A percentile compares a stretch with the other conserved stretches of the same genome.
These are phyloP conservation scores for Globisporangium iwayamae DNA, from an alignment of 352 stramenopile genomes.

Conservation along the genomic window DNA sequence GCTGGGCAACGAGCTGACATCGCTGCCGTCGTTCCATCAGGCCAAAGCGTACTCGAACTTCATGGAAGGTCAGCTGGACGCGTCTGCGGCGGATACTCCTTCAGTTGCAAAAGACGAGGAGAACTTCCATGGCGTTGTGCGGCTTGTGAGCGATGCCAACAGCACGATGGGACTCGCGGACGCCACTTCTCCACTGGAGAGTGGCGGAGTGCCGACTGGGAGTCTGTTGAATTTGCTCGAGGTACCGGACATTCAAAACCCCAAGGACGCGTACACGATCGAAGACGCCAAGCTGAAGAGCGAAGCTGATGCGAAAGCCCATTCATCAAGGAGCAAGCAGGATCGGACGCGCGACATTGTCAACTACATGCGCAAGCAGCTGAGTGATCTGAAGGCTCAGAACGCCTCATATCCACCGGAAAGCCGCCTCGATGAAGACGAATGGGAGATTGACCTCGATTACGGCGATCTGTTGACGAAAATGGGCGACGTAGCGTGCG, in stretches of 20 bases:
- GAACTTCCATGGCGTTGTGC: slow-evolving; percentile 47
- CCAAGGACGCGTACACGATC: slow-evolving; percentile 86
- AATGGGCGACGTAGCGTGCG: slow-evolving; percentile 72
- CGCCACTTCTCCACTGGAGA: slow-evolving; percentile 13
- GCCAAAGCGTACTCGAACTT: slow-evolving; percentile 71
- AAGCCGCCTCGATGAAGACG: slow-evolving; percentile 53
- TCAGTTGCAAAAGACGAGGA: slow-evolving; percentile 43
- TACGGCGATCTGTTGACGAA: slow-evolving; percentile 68
- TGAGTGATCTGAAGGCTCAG: slow-evolving; percentile 58
- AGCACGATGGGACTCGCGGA: slow-evolving; percentile 31
- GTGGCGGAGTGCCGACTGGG: slow-evolving; percentile 6
- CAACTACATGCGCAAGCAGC: slow-evolving; percentile 77
- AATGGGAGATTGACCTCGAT: slow-evolving; percentile 89
- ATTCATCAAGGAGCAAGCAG: slow-evolving; percentile 69
- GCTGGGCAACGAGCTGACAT: slow-evolving; percentile 40
- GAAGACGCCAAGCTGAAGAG: slow-evolving; percentile 90
- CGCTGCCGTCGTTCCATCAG: slow-evolving; percentile 61
- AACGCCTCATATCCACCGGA: slow-evolving; percentile 52
- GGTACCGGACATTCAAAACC: slow-evolving; percentile 67
- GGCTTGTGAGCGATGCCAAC: slow-evolving; percentile 34
- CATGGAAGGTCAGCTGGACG: slow-evolving; percentile 45
- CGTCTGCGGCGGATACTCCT: background rate
- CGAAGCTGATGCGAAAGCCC: slow-evolving; percentile 76
- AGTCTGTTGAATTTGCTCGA: slow-evolving; percentile 34
- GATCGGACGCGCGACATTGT: slow-evolving; percentile 86